Evolutionary conservation across 495 filamentous ascomycete species (phyloP).

Genomic region (Cercophora scortea): DNA sequence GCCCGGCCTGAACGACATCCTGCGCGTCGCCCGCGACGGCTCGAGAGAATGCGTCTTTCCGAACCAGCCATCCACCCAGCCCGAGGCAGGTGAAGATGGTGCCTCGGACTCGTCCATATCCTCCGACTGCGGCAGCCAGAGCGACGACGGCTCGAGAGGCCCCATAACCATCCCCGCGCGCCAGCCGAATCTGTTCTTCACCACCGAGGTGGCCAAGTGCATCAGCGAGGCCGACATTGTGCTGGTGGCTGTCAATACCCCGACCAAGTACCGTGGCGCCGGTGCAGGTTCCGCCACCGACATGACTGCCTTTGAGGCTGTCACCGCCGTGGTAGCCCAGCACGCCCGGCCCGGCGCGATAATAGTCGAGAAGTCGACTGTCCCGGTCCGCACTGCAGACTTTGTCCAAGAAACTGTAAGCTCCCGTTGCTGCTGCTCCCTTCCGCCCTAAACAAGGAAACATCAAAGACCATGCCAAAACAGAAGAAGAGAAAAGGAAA

Average conservation of each 20-base stretch:
- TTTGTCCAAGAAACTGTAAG: conserved; percentile 57
- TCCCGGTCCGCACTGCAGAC: conserved; percentile 68
- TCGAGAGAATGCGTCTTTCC: conserved; percentile 16
- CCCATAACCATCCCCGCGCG: conserved; percentile 18
- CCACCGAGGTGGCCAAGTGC: conserved; percentile 50
- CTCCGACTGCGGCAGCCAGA: conserved; percentile 24
- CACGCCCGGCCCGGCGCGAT: conserved; percentile 59
- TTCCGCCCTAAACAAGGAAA: background rate
- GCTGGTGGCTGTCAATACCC: conserved; percentile 71
- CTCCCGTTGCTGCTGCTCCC: no score
- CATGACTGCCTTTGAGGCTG: conserved; percentile 61
- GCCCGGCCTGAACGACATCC: conserved; percentile 58
- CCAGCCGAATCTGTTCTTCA: conserved; percentile 61
- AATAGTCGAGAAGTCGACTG: conserved; percentile 75
- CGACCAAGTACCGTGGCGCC: conserved; percentile 62
- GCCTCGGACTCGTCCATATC: conserved; percentile 4
- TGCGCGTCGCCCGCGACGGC: conserved; percentile 55
- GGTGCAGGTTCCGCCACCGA: conserved; percentile 66
- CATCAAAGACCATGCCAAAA: no score
- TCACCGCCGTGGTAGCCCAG: conserved; percentile 55
- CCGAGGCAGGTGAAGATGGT: conserved; percentile 6
- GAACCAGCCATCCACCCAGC: conserved; percentile 17
- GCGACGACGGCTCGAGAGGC: conserved; percentile 9
- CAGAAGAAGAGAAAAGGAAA: no score
- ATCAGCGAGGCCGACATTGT: conserved; percentile 65